Base-by-base conservation (phyloP, 192 early-diverging fungal genomes). In the Funneliformis mosseae region DNA sequence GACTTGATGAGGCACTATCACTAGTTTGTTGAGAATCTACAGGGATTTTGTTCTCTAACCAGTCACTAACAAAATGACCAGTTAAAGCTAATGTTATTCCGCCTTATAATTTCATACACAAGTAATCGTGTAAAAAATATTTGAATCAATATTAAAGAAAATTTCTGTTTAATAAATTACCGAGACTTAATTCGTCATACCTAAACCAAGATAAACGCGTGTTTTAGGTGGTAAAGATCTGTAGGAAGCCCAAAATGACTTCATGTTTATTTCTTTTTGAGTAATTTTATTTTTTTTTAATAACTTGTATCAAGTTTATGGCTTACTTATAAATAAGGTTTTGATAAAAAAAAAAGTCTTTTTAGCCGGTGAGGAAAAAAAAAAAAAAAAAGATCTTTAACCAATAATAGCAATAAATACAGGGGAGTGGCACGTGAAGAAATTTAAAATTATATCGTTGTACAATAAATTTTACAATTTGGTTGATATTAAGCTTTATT, bases 171-270 rank as follows among this genome's bases (percentile, higher is more conserved):
- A 42, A 8, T 21, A 25, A 28, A 50, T 46, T 55, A 28, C 8
- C 27, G 14, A 41, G 14, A 42, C 41, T 12, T 39, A 27, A 28
- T 50, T 68, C 8, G n/a, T 48, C 25, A 38, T 28, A 79, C 78
- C 68, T 71, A 79, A 79, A 18, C 67, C 66, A n/a, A 79, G 46
- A 70, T 70, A 79, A 21, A 70, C 46, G 12, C 78, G 42, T 27
- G 78, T 71, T 45, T 67, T 27, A 11, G 63, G 64, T 59, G 78
- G 8, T 21, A 79, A n/a, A 14, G 78, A 33, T 59, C 70, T 79
- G 23, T 38, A 79, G 41, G 78, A 79, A 42, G 55, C n/a, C 78
- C 78, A 79, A 70, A 79, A 48, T 48, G 78, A 79, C 39, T 79
- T 79, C 28, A 41, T 41, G 2, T 76, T 76, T 75, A 59, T 59